Base-by-base conservation (phyloP, 305 asterid genomes). In the Lippia alba region DNA sequence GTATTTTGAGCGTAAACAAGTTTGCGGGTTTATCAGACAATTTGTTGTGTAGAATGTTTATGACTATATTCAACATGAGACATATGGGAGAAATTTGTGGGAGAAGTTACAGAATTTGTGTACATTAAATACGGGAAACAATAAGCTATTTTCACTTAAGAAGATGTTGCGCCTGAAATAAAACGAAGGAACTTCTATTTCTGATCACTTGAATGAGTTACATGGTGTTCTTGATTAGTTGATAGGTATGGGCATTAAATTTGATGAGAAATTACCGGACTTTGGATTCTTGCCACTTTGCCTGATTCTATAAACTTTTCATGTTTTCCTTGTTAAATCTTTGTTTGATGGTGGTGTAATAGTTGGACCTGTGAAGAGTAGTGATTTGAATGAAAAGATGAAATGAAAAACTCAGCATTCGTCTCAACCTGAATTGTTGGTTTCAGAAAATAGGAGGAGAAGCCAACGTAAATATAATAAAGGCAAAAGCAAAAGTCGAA, bases 351-450 rank as follows among this genome's bases (percentile, higher is more conserved):
- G 19, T 32, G n/a, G 12, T 57, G 18, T 57, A 6, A 30, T 45
- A 12, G 1, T 18, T 8, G 61, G 33, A 10, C 20, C 4, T 33
- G 19, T 15, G 0, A 58, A 58, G 46, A 58, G 64, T 6, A 15
- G 64, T 30, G 20, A 32, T 58, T 4, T 58, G 15, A 58, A 58
- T 58, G 46, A 58, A 33, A 20, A 58, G 14, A 33, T 58, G 46
- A 58, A 18, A 58, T 10, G 48, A 34, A 58, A 14, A 58, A 1
- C 40, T 56, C 40, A 56, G 0, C 0, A 0, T 19, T 20, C 40
- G 2, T 19, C 61, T 18, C 61, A 56, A 6, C 2, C 39, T 12
- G 39, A 56, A 14, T 56, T 56, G 39, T 19, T 56, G 36, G 15
- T 56, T 19, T 2, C 39, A 56, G 40, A 56, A 24, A 19, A 56